A percentile compares a stretch with the other conserved stretches of the same genome.
phyloP scores from a whole-genome alignment of 768 basidiomycete genomes.

The Amanita phalloides region DNA sequence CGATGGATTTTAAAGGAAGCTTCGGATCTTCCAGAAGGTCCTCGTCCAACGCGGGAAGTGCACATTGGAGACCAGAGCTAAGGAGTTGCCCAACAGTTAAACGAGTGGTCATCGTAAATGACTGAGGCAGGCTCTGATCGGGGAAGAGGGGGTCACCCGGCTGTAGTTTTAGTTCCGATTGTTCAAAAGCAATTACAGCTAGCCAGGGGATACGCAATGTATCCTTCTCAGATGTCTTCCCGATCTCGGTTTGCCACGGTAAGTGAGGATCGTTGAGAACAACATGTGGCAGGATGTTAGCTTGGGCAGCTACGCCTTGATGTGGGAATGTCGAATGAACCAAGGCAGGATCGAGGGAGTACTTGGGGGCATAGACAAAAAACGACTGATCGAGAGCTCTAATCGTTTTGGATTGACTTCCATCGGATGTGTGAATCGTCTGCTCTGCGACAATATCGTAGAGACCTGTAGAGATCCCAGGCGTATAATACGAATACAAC shows the following conservation, averaged over 20 bases:
- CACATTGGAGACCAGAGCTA: neutral
- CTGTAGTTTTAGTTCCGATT: neutral
- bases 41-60: neutral
- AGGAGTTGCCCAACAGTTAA: neutral
- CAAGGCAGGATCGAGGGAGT: neutral
- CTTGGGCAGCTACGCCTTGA: neutral
- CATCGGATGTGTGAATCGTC: neutral
- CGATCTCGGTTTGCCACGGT: neutral
- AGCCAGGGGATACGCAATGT: neutral
- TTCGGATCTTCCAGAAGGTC: neutral
- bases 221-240: neutral
- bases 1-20: too few relatives aligned
- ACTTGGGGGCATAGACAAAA: neutral
- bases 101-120: neutral
- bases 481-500: neutral
- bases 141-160: neutral
- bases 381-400: neutral
- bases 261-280: neutral
- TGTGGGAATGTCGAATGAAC: neutral
- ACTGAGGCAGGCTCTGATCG: neutral
- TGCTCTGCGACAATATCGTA: neutral
- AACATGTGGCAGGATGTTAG: neutral
- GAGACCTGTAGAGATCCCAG: neutral
- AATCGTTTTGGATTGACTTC: neutral
- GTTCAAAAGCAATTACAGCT: neutral